Evolutionary conservation across 495 filamentous ascomycete genomes (phyloP).

Genomic region (Podospora anserina): DNA sequence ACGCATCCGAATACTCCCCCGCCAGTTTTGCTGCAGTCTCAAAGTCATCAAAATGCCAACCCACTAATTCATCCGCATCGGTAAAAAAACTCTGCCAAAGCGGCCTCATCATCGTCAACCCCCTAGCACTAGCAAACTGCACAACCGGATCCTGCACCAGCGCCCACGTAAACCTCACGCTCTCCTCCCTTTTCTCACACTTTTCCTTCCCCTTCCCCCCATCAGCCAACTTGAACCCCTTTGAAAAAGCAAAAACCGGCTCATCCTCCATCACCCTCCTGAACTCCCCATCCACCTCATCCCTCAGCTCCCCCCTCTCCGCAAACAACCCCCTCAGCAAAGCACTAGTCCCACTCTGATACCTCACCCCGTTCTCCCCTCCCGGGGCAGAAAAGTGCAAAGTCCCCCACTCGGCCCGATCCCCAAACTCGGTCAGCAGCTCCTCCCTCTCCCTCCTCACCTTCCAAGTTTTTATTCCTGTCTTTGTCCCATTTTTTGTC

Average conservation of each 20-base stretch:
- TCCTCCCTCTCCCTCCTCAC: constrained; percentile 63
- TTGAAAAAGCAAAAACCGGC: constrained; percentile 89
- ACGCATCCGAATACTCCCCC: constrained; percentile 71
- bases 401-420: constrained; percentile 87
- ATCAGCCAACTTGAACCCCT: constrained; percentile 58
- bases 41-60: constrained; percentile 75
- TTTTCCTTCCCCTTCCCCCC: constrained; percentile 24
- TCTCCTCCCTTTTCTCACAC: constrained; percentile 38
- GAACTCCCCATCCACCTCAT: constrained; percentile 57
- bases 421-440: constrained; percentile 68
- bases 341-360: constrained; percentile 70
- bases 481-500: constrained; percentile 13
- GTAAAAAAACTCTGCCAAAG: constrained; percentile 78
- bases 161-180: constrained; percentile 77
- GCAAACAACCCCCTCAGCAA: constrained; percentile 71
- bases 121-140: constrained; percentile 79
- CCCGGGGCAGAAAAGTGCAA: constrained; percentile 71
- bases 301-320: constrained; percentile 58
- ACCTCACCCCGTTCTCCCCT: constrained; percentile 40
- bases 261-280: constrained; percentile 77
- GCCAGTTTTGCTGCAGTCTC: constrained; percentile 59
- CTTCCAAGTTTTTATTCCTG: constrained; percentile 54
- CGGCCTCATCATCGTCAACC: constrained; percentile 77
- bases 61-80: constrained; percentile 59
- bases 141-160: constrained; percentile 80